Evolutionary conservation across 108 stramenopile genomes (phyloP).

Genomic region (Ochromonas danica): DNA sequence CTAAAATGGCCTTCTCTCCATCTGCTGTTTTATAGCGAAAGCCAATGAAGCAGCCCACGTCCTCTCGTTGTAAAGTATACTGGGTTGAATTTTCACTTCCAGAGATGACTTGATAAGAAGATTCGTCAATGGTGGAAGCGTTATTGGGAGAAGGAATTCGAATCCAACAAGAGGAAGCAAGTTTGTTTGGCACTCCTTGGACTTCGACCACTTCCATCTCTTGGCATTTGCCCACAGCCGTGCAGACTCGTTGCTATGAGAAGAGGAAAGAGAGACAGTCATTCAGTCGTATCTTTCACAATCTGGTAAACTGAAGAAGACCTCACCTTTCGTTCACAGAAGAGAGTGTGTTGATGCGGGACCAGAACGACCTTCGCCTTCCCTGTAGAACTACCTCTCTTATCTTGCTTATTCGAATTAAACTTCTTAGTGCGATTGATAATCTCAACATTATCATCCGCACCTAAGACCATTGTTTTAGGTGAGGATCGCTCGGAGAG

Average conservation of each 20-base stretch:
- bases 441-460: too few species aligned
- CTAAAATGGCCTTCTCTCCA: not conserved
- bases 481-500: too few species aligned
- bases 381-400: too few species aligned
- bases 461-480: too few species aligned
- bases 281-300: not conserved
- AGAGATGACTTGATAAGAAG: too few species aligned
- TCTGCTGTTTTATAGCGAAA: not conserved
- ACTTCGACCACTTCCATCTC: conserved; percentile 21
- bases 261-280: not conserved
- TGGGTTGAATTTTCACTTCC: not conserved
- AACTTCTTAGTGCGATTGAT: too few species aligned
- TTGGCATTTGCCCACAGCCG: conserved; percentile 2
- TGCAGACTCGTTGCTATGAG: conserved; percentile 31
- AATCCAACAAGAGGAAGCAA: too few species aligned
- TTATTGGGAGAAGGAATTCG: too few species aligned
- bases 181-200: too few species aligned
- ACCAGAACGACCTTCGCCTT: not conserved
- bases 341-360: conserved; percentile 31
- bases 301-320: not conserved
- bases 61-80: not conserved
- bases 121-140: too few species aligned
- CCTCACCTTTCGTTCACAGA: conserved; percentile 33
- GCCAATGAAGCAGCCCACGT: conserved; percentile 8
- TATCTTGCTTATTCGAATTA: too few species aligned